Base-by-base conservation (phyloP, 2,329 filamentous ascomycete species). In the Pyrenochaeta sp. region DNA sequence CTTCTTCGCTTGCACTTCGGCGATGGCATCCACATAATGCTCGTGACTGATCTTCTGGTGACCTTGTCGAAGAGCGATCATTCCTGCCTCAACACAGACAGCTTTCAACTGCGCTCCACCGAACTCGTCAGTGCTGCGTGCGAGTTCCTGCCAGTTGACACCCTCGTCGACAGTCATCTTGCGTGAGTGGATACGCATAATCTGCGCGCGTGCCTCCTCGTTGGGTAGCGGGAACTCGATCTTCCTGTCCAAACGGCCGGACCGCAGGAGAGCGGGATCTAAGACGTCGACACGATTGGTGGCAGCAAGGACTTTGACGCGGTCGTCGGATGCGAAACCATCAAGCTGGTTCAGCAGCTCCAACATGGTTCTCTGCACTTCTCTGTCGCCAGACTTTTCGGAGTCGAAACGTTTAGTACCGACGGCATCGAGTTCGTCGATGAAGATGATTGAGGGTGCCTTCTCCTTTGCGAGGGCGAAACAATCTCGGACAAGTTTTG, bases 371-470 rank as follows among this genome's bases (percentile, higher is more conserved):
- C 94, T 85, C 77, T 99, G 94, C 29, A 99, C 94, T 77, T 99
- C 94, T 72, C 94, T 84, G 72, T 99, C 94, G 76, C 94, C 94
- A 48, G 89, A 94, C 81, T 97, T 99, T 71, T 97, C 92, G 59
- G 90, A 96, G 73, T 99, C 94, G 78, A 99, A 99, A 68, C 94
- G 93, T 78, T 97, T 97, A 40, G 93, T 97, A 58, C 94, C 94
- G n/a, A 99, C 88, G 44, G 94, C 94, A 71, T 99, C 94, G 53
- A 99, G 78, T 75, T 99, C 94, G 76, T 99, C 94, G 65, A 99
- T 97, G 80, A 99, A 99, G 74, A 99, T 99, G 73, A 99, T 99
- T 45, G 94, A 91, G 0, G 94, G 95, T 0, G 94, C 94, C 80
- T 99, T 99, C 75, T 99, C 94, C 74, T 99, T 99, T 40, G 94